Evolutionary conservation across 1,139 yeast species (phyloP), one percentile per base, ranked within the genome.

Genomic region (Maudiozyma humilis): DNA sequence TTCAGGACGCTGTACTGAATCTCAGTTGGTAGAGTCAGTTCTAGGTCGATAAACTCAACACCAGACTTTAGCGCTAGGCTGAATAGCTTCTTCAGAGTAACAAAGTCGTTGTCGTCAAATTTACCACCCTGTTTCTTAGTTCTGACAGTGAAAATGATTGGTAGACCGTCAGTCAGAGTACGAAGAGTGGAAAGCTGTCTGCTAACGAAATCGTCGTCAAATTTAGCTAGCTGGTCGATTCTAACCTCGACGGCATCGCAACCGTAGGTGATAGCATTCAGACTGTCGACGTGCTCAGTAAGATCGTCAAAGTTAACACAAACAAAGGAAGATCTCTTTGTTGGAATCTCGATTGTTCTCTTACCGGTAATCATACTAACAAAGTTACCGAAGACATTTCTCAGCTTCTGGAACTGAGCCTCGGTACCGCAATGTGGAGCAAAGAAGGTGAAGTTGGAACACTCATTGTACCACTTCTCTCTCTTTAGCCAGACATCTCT

Each of bases 401-500:
- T 75, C 57, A 87, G 70, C 44, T 68, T 72, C 42, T 65, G 66
- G 54, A 83, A 78, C 52, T 84, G 86, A 13, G 59, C 64, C 32
- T 71, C 74, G 19, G 67, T 68, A 4, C 70, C 64, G 62, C 94
- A 83, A 54, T 82, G 87, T 25, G 87, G 77, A 1, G 95, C 80
- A 67, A 75, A 87, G 68, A 83, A 87, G 56, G 77, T 75, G 60
- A 75, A 79, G 62, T 83, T 87, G 13, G 95, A 81, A 55, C 93
- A 85, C 47, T 81, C 86, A 38, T 73, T 70, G 69, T 88, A 93
- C 82, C 86, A 83, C 12, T 67, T 63, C 63, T 86, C 83, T 62
- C 99, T 78, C 58, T 86, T 77, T 27, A 69, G 59, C 95, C 96
- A 93, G 32, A 91, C 96, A 25, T 77, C 77, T 51, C 72, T 71